Percentiles rank a stretch among this genome's conserved stretches.
These are phyloP conservation scores for Blastosporella zonata DNA, from an alignment of 1,284 basidiomycete species.

Conservation along the genomic window DNA sequence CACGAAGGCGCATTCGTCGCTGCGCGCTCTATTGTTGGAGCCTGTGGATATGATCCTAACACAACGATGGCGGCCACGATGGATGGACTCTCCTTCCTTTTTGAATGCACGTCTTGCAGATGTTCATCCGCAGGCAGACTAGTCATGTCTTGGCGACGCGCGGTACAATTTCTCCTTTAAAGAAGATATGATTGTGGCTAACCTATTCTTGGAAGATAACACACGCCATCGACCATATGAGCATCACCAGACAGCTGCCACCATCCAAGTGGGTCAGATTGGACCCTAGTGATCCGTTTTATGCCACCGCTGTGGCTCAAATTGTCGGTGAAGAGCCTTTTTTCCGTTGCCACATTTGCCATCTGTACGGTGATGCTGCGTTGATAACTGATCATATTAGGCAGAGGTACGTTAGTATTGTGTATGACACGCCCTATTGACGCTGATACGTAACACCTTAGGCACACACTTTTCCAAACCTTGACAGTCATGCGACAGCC, in stretches of 20 bases:
- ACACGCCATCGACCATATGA: conserved; percentile 19
- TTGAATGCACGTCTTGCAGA: conserved; percentile 20
- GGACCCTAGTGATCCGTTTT: conserved; percentile 13
- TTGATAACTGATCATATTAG: conserved; percentile 19
- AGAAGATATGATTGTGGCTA: conserved; percentile 1
- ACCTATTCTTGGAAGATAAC: conserved; percentile 15
- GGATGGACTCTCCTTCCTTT: conserved; percentile 20
- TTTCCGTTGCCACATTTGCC: conserved; percentile 21
- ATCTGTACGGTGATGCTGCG: conserved; percentile 15
- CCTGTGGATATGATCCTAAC: conserved; percentile 22
- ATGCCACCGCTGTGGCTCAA: conserved; percentile 13
- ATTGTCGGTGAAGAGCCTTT: conserved; percentile 14
- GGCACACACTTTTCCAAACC: conserved; percentile 19
- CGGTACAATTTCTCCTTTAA: conserved; percentile 12
- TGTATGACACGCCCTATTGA: not conserved
- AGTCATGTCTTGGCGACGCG: conserved; percentile 24
- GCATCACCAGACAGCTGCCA: conserved; percentile 2
- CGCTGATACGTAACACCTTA: conserved; percentile 4
- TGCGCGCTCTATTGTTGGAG: conserved; percentile 18
- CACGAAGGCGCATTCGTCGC: conserved; percentile 21
- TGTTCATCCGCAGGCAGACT: conserved; percentile 11
- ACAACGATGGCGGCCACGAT: conserved; percentile 23
- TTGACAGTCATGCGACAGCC: conserved; percentile 17
- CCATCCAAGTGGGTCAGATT: conserved; percentile 15
- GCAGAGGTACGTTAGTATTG: conserved; percentile 14